phyloP scores from a whole-genome alignment of 2,329 filamentous ascomycete genomes.

The Periconia macrospinosa region DNA sequence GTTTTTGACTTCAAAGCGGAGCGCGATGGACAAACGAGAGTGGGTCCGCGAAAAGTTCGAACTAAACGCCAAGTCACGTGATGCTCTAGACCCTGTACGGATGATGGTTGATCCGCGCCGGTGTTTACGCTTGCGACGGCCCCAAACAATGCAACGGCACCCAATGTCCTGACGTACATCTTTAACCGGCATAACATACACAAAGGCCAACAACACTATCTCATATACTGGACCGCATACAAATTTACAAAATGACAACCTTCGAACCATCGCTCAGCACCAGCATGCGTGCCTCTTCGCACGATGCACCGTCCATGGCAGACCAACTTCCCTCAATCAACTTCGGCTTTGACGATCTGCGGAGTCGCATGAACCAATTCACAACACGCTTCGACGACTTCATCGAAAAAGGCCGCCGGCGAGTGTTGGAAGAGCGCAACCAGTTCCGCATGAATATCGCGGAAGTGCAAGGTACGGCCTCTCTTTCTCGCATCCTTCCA shows the following conservation, averaged over 20 bases:
- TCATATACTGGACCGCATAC: not conserved
- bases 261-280: slow-evolving; percentile 73
- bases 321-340: slow-evolving; percentile 85
- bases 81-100: slow-evolving; percentile 11
- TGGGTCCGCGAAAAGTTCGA: slow-evolving; percentile 13
- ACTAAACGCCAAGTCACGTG: not conserved
- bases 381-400: slow-evolving; percentile 89
- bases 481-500: not conserved
- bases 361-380: slow-evolving; percentile 93
- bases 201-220: not conserved
- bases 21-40: not conserved
- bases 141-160: slow-evolving; percentile 21
- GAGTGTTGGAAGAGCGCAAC: slow-evolving; percentile 89
- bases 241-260: slow-evolving; percentile 55
- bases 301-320: slow-evolving; percentile 67
- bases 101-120: not conserved
- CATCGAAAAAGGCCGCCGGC: slow-evolving; percentile 87
- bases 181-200: not conserved
- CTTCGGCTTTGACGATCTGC: slow-evolving; percentile 94
- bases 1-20: no score
- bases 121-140: slow-evolving; percentile 35
- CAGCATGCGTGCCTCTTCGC: slow-evolving; percentile 62
- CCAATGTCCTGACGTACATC: slow-evolving; percentile 16
- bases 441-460: slow-evolving; percentile 89
- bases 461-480: slow-evolving; percentile 76